Evolutionary conservation across 768 basidiomycete species (phyloP).

Genomic region (Boletus tylopilopsis): DNA sequence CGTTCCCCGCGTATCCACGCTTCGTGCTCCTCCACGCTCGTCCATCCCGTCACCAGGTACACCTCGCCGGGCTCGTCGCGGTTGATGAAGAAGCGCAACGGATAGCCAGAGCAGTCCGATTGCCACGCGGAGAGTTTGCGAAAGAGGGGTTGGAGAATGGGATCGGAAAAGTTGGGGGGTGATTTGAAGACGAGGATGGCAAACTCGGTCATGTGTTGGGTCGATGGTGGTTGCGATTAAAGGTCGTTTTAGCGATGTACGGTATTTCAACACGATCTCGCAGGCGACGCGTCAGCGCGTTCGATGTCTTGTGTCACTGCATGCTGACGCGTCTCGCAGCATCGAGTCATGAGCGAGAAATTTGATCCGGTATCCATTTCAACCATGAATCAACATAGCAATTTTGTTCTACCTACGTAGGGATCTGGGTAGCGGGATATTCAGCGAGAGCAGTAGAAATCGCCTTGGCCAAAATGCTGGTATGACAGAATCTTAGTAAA

Average conservation of each 20-base stretch:
- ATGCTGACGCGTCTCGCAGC: background rate
- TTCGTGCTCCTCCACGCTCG: constrained; percentile 37
- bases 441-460: constrained; percentile 43
- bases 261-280: background rate
- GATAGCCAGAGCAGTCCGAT: constrained; percentile 39
- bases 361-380: background rate
- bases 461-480: constrained; percentile 50
- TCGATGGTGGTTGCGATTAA: too few species aligned
- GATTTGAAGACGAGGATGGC: constrained; percentile 35
- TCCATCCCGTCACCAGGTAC: constrained; percentile 45
- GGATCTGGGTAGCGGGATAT: constrained; percentile 18
- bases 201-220: constrained; percentile 38
- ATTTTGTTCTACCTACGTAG: constrained; percentile 2
- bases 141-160: constrained; percentile 30
- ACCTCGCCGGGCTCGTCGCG: constrained; percentile 20
- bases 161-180: constrained; percentile 29
- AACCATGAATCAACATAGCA: background rate
- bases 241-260: background rate
- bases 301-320: background rate
- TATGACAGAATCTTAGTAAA: background rate
- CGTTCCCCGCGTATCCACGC: constrained; percentile 39
- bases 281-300: constrained; percentile 6
- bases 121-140: constrained; percentile 32
- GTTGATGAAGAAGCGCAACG: constrained; percentile 37
- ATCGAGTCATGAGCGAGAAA: background rate